Base-by-base conservation (phyloP, 768 basidiomycete genomes). In the Sarcodon aspratus region DNA sequence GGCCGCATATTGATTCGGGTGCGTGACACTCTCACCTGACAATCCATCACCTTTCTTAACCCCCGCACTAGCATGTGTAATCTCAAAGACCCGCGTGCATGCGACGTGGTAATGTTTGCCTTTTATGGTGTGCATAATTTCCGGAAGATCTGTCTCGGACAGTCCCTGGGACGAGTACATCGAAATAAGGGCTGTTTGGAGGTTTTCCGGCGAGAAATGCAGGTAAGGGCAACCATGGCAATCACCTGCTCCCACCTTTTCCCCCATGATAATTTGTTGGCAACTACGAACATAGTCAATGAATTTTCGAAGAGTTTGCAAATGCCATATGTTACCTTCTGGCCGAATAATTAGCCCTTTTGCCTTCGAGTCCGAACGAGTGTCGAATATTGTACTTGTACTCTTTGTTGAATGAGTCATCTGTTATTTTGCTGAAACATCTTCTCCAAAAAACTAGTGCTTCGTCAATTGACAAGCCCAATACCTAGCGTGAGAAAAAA, bases 381-480 rank as follows among this genome's bases (percentile, higher is more conserved):
- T 99, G 96, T 42, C 95, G 82, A 57, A 99, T 93, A 55, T 98
- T 99, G 64, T 99, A 99, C 57, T 80, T 84, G 74, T 97, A 84
- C 61, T 96, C 88, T 62, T 98, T 99, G 71, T 94, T 95, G 67
- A 98, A 99, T 62, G 91, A 85, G 67, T 97, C 92, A 50, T 97
- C 95, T 9, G 83, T 80, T 48, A 90, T 79, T 27, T 67, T 70
- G 53, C 65, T 79, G 62, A 95, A 96, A 21, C 87, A 82, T 60
- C 82, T 87, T 48, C 90, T 73, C 96, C 96, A 99, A 65, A 96
- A 99, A 9, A 75, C 67, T 44, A 97, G 63, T 1, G 96, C 93
- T 66, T 99, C 96, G 12, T 99, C 95, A 34, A 99, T 79, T 0
- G 94, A 84, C 50, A 99, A 66, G 7, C 96, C 96, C 49, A 98